Base-by-base conservation (phyloP, 345 rosid genomes). In the Aquilaria sinensis region DNA sequence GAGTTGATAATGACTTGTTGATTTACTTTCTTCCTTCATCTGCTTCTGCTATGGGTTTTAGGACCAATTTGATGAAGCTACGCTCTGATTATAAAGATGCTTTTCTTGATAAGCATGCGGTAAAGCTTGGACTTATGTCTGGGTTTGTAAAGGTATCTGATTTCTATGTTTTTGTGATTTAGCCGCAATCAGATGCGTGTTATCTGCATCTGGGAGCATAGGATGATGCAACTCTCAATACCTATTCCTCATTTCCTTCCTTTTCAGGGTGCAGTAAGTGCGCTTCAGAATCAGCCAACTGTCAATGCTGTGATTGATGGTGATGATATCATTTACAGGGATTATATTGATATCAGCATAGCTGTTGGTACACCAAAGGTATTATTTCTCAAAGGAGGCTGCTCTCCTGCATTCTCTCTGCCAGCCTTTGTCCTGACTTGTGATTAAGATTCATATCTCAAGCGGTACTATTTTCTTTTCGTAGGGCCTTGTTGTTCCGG, bases 271-370 rank as follows among this genome's bases (percentile, higher is more conserved):
- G 97, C 94, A 57, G 90, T 93, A 12, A 84, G 88, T 53, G 98
- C 85, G n/a, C 97, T 93, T 56, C 94, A 86, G 79, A 78, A 88
- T 72, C 98, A 93, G 63, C 97, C 98, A 6, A 85, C 86, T 60
- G 79, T 90, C 31, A 93, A 93, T 84, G 98, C 98, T 62, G 98
- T 93, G 61, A 93, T 93, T 55, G 98, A 93, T 63, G 98, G 98
- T 45, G 98, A 93, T 15, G 98, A 93, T 70, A 93, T 93, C 63
- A 90, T 90, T 55, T 93, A 93, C 74, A 83, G 97, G 78, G 98
- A 93, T 73, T 90, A 93, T 31, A 51, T 90, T 43, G 98, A 93
- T 70, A 82, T 93, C 71, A 93, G 97, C 73, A 84, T 93, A 16
- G 97, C 98, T 62, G 81, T 91, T 63, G 97, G 97, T 62, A 86